phyloP scores from a whole-genome alignment of 768 basidiomycete genomes.

The Boletus speciosus region DNA sequence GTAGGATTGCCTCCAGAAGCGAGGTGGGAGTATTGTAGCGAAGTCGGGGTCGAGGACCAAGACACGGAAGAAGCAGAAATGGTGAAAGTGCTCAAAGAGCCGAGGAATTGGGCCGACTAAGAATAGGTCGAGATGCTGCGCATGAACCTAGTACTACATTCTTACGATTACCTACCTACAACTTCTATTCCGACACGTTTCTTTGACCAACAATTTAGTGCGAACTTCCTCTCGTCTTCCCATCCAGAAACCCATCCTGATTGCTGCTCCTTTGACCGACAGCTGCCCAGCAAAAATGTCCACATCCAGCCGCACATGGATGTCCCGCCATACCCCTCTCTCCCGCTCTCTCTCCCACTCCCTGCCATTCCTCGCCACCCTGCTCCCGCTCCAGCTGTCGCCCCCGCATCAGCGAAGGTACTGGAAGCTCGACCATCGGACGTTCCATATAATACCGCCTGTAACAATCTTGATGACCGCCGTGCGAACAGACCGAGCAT shows the following conservation, averaged over 20 bases:
- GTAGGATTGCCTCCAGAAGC: slow-evolving; percentile 64
- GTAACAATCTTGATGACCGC: slow-evolving; percentile 80
- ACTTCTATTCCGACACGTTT: not conserved
- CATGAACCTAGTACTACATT: too few relatives aligned
- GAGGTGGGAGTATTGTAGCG: slow-evolving; percentile 65
- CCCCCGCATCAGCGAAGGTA: slow-evolving; percentile 16
- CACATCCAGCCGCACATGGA: slow-evolving; percentile 77
- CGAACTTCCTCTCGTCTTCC: not conserved
- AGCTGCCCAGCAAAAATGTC: slow-evolving; percentile 77
- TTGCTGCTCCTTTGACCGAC: slow-evolving; percentile 7
- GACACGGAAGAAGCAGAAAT: slow-evolving; percentile 51
- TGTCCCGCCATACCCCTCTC: slow-evolving; percentile 42
- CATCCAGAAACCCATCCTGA: not conserved
- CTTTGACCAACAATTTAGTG: not conserved
- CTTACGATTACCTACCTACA: too few relatives aligned
- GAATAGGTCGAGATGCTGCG: not conserved
- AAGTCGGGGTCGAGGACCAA: slow-evolving; percentile 44
- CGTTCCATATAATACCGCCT: slow-evolving; percentile 59
- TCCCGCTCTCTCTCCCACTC: not conserved
- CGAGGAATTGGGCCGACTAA: slow-evolving; percentile 16
- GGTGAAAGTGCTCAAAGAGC: slow-evolving; percentile 42
- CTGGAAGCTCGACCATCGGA: slow-evolving; percentile 48
- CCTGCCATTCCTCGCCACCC: slow-evolving; percentile 11
- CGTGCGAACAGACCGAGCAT: slow-evolving; percentile 75
- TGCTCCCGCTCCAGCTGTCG: slow-evolving; percentile 20